Conservation (phyloP, 805 yeast species). For the Spathaspora hagerdaliae region DNA sequence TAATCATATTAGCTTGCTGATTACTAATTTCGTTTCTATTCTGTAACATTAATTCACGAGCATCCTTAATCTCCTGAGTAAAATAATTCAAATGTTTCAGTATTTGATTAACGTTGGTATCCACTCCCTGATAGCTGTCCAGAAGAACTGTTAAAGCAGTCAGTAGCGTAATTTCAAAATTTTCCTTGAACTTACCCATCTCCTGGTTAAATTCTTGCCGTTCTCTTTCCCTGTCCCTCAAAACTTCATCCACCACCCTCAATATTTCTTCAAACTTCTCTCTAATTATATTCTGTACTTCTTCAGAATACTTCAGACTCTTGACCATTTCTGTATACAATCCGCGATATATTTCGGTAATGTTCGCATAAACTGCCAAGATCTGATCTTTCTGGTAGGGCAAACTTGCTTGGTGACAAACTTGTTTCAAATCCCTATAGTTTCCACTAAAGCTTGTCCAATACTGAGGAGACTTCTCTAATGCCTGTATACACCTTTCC, state of each 20-base stretch:
- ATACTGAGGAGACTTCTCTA: constrained; percentile 51
- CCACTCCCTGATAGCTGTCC: constrained; percentile 3
- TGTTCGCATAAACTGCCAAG: constrained; percentile 41
- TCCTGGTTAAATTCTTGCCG: neutral
- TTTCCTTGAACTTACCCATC: constrained; percentile 4
- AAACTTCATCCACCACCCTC: constrained; percentile 1
- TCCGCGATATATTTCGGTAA: constrained; percentile 28
- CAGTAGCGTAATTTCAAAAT: constrained; percentile 2
- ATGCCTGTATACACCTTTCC: constrained; percentile 34
- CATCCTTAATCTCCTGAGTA: neutral
- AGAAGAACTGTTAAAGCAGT: constrained; percentile 2
- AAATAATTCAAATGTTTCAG: constrained; percentile 4
- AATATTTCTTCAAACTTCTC: constrained; percentile 11
- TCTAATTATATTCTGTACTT: constrained; percentile 5
- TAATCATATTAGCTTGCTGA: neutral
- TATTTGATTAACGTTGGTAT: constrained; percentile 6
- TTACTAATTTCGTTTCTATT: neutral
- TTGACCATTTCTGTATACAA: constrained; percentile 6
- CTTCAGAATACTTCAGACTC: constrained; percentile 7
- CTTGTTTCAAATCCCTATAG: constrained; percentile 47
- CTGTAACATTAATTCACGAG: neutral
- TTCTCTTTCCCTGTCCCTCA: neutral
- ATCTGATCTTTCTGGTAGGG: constrained; percentile 53
- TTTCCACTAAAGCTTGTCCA: constrained; percentile 76
- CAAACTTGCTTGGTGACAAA: constrained; percentile 50